These are phyloP conservation scores for Lodderomyces parapsilosis DNA, from an alignment of 1,139 yeast species.

Conservation along the genomic window DNA sequence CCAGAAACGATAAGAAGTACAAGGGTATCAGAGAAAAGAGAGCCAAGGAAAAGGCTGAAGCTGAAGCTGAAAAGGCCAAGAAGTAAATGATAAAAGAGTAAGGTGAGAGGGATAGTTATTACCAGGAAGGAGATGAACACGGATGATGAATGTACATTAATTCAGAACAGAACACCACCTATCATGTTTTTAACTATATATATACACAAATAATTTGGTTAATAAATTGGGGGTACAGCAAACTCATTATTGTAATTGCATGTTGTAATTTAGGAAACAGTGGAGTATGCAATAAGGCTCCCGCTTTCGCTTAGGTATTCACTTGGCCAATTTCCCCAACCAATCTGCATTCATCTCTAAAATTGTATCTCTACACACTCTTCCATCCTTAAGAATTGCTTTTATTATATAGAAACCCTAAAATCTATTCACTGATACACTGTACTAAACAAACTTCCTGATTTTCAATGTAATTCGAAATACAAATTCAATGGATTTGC, in stretches of 20 bases:
- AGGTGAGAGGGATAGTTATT: conserved; percentile 1
- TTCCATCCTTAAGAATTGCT: not conserved
- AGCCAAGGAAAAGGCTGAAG: conserved; percentile 95
- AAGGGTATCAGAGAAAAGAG: conserved; percentile 97
- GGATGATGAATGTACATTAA: conserved; percentile 3
- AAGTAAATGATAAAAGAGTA: conserved; percentile 49
- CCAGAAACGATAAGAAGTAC: conserved; percentile 92
- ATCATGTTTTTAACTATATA: conserved; percentile 3
- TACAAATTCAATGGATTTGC: too few relatives aligned
- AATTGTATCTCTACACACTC: not conserved
- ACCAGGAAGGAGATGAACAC: conserved; percentile 1
- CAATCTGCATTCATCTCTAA: not conserved
- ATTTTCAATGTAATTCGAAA: not conserved
- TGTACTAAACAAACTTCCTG: not conserved
- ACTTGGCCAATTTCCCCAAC: too few relatives aligned
- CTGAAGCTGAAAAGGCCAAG: conserved; percentile 97
- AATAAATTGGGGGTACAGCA: conserved; percentile 2
- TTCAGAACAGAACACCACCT: conserved; percentile 3
- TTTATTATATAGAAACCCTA: not conserved
- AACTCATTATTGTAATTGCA: conserved; percentile 2
- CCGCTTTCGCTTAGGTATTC: too few relatives aligned
- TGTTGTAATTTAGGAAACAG: not conserved
- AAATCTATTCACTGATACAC: not conserved
- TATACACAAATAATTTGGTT: conserved; percentile 2
- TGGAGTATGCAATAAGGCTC: too few relatives aligned